phyloP scores from a whole-genome alignment of 305 asterid species.

The Ajuga reptans region DNA sequence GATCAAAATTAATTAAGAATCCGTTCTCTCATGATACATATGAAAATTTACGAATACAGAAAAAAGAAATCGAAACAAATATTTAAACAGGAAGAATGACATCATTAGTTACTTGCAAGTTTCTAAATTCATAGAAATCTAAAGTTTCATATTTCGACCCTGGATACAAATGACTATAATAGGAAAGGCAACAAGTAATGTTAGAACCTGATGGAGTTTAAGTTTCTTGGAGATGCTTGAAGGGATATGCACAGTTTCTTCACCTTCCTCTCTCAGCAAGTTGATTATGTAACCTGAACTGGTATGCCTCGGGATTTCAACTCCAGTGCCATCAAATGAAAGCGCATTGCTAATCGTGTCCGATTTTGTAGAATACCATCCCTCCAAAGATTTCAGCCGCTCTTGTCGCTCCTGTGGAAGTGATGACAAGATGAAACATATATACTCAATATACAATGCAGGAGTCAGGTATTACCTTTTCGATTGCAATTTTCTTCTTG shows the following conservation, averaged over 20 bases:
- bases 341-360: slow-evolving; percentile 35
- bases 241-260: slow-evolving; percentile 88
- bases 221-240: slow-evolving; percentile 79
- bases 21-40: neutral
- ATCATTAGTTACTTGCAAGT: neutral
- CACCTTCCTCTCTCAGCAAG: slow-evolving; percentile 93
- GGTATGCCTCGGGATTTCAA: slow-evolving; percentile 65
- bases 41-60: neutral
- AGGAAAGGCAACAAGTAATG: neutral
- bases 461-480: slow-evolving; percentile 48
- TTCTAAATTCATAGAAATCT: neutral
- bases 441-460: neutral
- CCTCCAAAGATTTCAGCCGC: slow-evolving; percentile 89
- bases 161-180: neutral
- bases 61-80: neutral
- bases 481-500: slow-evolving; percentile 92
- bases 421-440: neutral
- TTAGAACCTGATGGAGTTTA: slow-evolving; percentile 79
- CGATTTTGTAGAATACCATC: slow-evolving; percentile 59
- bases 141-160: neutral
- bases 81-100: neutral
- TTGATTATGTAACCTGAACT: slow-evolving; percentile 76
- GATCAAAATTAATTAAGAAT: neutral
- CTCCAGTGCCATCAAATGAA: slow-evolving; percentile 49
- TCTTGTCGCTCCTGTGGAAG: slow-evolving; percentile 89